Conservation (phyloP, 345 rosid species). For the Syzygium aromaticum region DNA sequence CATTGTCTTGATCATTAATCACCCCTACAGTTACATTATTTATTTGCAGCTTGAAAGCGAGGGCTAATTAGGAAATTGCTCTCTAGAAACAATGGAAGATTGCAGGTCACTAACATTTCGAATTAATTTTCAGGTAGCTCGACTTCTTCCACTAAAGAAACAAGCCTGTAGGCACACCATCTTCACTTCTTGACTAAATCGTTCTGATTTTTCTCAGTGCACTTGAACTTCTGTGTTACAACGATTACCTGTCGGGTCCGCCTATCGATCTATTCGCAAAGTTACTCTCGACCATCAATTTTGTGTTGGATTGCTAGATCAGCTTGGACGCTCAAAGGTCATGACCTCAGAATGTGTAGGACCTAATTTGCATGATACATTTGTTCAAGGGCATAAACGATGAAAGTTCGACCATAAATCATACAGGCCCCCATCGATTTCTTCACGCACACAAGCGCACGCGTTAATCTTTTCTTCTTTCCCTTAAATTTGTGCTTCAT, state of each 20-base stretch:
- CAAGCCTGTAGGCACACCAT: background rate
- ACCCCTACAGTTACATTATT: background rate
- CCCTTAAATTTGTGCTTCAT: background rate
- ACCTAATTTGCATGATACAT: background rate
- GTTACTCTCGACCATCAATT: background rate
- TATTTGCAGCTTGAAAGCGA: background rate
- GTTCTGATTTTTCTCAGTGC: background rate
- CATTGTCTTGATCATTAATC: background rate
- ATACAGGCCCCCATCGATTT: background rate
- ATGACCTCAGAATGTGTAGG: background rate
- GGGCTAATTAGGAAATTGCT: background rate
- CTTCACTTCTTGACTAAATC: background rate
- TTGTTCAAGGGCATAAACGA: background rate
- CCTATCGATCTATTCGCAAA: background rate
- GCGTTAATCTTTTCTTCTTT: background rate
- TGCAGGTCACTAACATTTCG: background rate
- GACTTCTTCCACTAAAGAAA: background rate
- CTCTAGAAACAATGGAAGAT: background rate
- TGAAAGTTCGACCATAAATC: background rate
- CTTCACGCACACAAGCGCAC: background rate
- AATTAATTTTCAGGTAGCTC: background rate
- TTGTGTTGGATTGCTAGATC: background rate
- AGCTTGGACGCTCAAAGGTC: too few species aligned
- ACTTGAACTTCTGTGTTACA: background rate
- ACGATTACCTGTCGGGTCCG: background rate